Conservation (phyloP, 257 asterid genomes). For the Rhazya stricta region DNA sequence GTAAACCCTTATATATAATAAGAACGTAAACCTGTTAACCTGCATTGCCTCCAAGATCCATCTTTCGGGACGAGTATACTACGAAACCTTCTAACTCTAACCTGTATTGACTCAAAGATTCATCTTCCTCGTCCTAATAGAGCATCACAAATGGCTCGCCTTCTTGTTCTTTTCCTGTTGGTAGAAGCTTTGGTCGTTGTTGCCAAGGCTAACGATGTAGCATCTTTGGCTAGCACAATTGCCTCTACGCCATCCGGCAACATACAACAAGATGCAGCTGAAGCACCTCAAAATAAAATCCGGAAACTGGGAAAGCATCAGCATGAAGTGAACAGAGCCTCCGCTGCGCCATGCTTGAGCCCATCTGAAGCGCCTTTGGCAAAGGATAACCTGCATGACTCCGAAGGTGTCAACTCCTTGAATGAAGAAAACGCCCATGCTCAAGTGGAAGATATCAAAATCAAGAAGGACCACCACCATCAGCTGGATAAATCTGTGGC, state of each 20-base stretch:
- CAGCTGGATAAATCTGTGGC: conserved; percentile 28
- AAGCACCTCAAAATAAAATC: neutral
- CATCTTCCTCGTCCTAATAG: neutral
- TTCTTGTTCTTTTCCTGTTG: conserved; percentile 18
- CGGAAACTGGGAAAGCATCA: conserved; percentile 24
- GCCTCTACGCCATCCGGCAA: conserved; percentile 10
- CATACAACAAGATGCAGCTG: neutral
- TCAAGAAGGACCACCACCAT: conserved; percentile 12
- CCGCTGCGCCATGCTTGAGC: conserved; percentile 13
- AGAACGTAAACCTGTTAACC: neutral
- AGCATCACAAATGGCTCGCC: conserved; percentile 13
- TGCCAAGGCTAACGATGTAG: conserved; percentile 16
- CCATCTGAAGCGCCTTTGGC: neutral
- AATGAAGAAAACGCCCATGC: conserved; percentile 5
- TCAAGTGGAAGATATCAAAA: conserved; percentile 6
- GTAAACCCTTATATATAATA: conserved; percentile 9
- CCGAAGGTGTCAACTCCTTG: neutral
- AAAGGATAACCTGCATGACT: neutral
- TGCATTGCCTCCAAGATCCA: conserved; percentile 11
- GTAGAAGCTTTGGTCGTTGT: conserved; percentile 10
- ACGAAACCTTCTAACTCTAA: neutral
- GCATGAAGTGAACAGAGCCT: neutral
- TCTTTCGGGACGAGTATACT: neutral
- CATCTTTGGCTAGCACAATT: neutral
- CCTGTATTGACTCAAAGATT: neutral